A percentile compares a stretch with the other conserved stretches of the same genome.
Conservation (phyloP, 176 grass and related monocot species). For the Phoenix dactylifera region DNA sequence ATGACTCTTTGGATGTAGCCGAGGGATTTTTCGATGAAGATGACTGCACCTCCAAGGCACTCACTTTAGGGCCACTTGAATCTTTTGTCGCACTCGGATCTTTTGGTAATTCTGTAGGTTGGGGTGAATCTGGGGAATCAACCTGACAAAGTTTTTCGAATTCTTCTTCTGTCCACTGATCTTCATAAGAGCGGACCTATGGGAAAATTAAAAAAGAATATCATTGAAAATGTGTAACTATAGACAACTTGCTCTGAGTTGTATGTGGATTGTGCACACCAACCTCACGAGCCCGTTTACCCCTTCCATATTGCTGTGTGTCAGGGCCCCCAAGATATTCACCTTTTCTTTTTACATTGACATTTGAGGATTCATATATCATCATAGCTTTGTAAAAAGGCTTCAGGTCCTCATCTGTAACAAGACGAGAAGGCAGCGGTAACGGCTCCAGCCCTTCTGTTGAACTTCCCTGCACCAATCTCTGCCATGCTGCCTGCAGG, state of each 20-base stretch:
- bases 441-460: slow-evolving; percentile 35
- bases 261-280: slow-evolving; percentile 14
- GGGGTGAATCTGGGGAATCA: slow-evolving; percentile 53
- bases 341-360: slow-evolving; percentile 59
- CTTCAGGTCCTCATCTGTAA: slow-evolving; percentile 76
- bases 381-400: slow-evolving; percentile 85
- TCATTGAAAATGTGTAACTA: neutral
- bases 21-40: slow-evolving; percentile 16
- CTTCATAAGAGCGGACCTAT: slow-evolving; percentile 95
- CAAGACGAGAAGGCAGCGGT: slow-evolving; percentile 71
- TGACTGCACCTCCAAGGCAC: slow-evolving; percentile 36
- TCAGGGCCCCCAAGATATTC: slow-evolving; percentile 60
- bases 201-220: slow-evolving; percentile 12
- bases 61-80: slow-evolving; percentile 33
- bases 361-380: slow-evolving; percentile 59
- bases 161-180: slow-evolving; percentile 99
- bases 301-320: slow-evolving; percentile 89
- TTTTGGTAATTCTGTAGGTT: slow-evolving; percentile 17
- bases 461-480: slow-evolving; percentile 50
- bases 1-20: slow-evolving; percentile 21
- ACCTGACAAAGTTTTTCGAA: slow-evolving; percentile 98
- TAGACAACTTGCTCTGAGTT: neutral
- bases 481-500: slow-evolving; percentile 62
- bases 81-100: slow-evolving; percentile 33
- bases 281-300: slow-evolving; percentile 96